A percentile compares a stretch with the other conserved stretches of the same genome.
Evolutionary conservation across 1,284 basidiomycete species (phyloP).

Genomic region (Ganoderma sinense): DNA sequence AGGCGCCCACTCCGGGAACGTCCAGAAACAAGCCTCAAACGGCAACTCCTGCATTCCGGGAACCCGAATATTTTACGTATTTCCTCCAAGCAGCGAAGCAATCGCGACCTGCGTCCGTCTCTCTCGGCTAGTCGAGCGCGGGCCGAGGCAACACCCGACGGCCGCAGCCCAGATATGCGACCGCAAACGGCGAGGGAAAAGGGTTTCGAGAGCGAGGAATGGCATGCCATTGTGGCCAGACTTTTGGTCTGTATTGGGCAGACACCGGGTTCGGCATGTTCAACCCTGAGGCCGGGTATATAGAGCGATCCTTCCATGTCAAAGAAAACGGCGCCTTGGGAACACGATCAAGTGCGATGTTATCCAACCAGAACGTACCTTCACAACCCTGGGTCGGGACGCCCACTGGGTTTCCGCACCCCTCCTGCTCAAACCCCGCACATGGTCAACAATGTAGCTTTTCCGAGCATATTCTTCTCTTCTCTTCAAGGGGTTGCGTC

Average conservation of each 20-base stretch:
- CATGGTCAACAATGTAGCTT: background rate
- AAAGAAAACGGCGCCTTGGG: background rate
- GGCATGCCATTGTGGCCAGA: background rate
- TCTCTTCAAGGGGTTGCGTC: background rate
- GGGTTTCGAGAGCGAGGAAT: background rate
- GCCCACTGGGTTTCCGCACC: background rate
- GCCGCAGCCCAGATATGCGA: background rate
- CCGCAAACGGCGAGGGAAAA: background rate
- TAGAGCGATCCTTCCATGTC: background rate
- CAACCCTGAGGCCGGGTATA: background rate
- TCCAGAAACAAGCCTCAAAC: background rate
- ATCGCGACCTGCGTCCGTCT: background rate
- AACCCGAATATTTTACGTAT: background rate
- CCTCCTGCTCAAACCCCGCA: background rate
- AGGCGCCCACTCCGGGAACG: background rate
- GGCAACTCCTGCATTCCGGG: background rate
- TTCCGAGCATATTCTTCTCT: background rate
- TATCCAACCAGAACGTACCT: constrained; percentile 2
- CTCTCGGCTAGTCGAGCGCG: background rate
- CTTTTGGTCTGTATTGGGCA: background rate
- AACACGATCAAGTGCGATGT: background rate
- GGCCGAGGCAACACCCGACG: background rate
- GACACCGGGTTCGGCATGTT: background rate
- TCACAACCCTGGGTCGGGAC: background rate
- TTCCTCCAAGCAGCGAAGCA: background rate